Conservation (phyloP, 805 yeast genomes). For the Ogataea minuta region DNA sequence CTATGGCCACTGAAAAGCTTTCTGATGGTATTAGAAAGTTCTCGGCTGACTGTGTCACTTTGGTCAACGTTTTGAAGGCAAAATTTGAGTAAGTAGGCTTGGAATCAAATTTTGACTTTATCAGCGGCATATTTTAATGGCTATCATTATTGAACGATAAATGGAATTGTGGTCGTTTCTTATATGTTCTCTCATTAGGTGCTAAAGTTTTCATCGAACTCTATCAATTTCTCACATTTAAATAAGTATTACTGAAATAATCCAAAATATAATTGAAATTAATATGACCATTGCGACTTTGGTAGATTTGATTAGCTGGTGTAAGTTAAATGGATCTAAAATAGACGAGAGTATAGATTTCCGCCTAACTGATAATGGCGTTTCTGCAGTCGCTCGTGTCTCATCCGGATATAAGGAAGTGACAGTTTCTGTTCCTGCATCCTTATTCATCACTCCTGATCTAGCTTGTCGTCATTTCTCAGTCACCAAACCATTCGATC, state of each 20-base stretch:
- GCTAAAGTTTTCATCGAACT: too few relatives aligned
- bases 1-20: slow-evolving; percentile 97
- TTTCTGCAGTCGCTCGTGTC: slow-evolving; percentile 26
- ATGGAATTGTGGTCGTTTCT: too few relatives aligned
- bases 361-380: slow-evolving; percentile 33
- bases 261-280: too few relatives aligned
- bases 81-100: slow-evolving; percentile 14
- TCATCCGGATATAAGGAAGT: background rate
- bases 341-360: slow-evolving; percentile 39
- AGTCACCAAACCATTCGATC: slow-evolving; percentile 2
- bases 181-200: too few relatives aligned
- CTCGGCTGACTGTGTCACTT: slow-evolving; percentile 87
- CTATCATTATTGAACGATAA: background rate
- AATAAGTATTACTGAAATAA: too few relatives aligned
- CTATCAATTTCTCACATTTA: too few relatives aligned
- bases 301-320: slow-evolving; percentile 31
- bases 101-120: background rate
- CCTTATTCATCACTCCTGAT: slow-evolving; percentile 25
- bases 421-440: slow-evolving; percentile 18
- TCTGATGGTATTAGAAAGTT: slow-evolving; percentile 97
- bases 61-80: slow-evolving; percentile 54
- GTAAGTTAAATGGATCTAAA: slow-evolving; percentile 36
- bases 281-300: background rate
- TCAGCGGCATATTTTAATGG: background rate
- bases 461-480: slow-evolving; percentile 20